Conservation (phyloP, 2,329 filamentous ascomycete species). For the Apiospora rasikravindrae region DNA sequence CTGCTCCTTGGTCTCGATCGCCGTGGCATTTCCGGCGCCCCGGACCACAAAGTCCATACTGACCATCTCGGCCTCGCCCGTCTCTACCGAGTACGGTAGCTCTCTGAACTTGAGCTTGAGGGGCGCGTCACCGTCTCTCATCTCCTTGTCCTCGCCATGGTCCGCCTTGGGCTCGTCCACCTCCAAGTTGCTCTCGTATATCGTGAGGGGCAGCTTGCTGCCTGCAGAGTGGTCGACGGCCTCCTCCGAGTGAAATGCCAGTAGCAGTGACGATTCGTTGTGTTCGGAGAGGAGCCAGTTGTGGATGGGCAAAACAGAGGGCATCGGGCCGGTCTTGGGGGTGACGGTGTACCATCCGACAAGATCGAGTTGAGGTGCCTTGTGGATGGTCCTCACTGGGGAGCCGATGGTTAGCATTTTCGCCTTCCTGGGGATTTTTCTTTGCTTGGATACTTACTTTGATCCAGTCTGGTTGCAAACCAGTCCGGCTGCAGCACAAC, state of each 20-base stretch:
- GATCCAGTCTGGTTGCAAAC: conserved; percentile 80
- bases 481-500: conserved; percentile 70
- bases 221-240: conserved; percentile 62
- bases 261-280: conserved; percentile 86
- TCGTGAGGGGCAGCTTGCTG: conserved; percentile 84
- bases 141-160: conserved; percentile 70
- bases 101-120: conserved; percentile 78
- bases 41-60: conserved; percentile 91
- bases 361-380: conserved; percentile 79
- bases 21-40: conserved; percentile 80
- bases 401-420: conserved; percentile 24
- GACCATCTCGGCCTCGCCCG: conserved; percentile 97
- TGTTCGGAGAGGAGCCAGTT: conserved; percentile 73
- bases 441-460: conserved; percentile 66
- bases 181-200: conserved; percentile 87
- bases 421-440: neutral
- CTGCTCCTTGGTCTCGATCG: conserved; percentile 46
- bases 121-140: conserved; percentile 67
- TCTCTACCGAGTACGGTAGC: conserved; percentile 86
- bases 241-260: conserved; percentile 80
- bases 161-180: conserved; percentile 61
- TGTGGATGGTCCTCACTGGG: conserved; percentile 86
- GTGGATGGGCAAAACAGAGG: conserved; percentile 74
- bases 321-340: conserved; percentile 72
- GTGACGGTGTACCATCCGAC: conserved; percentile 93